Percentiles rank a stretch among this genome's conserved stretches.
Evolutionary conservation across 1,284 basidiomycete species (phyloP).

Genomic region (Marasmius tenuissimus): DNA sequence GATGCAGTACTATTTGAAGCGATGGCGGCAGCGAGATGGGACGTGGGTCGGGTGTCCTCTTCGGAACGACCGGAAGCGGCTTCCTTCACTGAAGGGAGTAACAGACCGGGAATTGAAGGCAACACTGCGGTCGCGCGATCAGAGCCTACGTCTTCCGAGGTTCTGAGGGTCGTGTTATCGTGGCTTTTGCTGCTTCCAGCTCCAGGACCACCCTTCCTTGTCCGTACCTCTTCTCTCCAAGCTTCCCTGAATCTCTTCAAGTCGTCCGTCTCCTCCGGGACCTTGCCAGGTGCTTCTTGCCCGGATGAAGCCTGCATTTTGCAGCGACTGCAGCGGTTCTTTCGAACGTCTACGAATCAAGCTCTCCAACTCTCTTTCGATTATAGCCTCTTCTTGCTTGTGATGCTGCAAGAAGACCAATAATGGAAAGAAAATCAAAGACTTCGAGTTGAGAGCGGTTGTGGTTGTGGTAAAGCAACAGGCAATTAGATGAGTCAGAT

Average conservation of each 20-base stretch:
- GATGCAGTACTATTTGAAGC: conserved; percentile 32
- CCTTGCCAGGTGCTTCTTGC: neutral
- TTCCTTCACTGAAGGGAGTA: neutral
- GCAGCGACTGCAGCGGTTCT: neutral
- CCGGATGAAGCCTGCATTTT: neutral
- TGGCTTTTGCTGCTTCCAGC: neutral
- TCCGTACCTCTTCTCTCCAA: conserved; percentile 2
- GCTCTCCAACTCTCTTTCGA: no score
- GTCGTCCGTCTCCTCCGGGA: conserved; percentile 8
- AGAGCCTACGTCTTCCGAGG: neutral
- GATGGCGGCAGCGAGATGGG: conserved; percentile 18
- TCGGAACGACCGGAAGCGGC: neutral
- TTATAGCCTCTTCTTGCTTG: no score
- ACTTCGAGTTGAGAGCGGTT: neutral
- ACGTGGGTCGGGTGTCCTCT: neutral
- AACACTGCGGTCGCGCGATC: neutral
- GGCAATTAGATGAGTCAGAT: neutral
- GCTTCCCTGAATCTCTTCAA: conserved; percentile 11
- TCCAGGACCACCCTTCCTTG: neutral
- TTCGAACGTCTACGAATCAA: neutral
- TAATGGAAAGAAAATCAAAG: neutral
- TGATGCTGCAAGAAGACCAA: no score
- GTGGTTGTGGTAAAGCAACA: neutral
- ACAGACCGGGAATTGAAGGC: neutral
- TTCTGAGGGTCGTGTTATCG: neutral